Percentiles rank a stretch among this genome's conserved stretches.
These are phyloP conservation scores for Rhazya stricta DNA, from an alignment of 257 asterid species.

Conservation along the genomic window DNA sequence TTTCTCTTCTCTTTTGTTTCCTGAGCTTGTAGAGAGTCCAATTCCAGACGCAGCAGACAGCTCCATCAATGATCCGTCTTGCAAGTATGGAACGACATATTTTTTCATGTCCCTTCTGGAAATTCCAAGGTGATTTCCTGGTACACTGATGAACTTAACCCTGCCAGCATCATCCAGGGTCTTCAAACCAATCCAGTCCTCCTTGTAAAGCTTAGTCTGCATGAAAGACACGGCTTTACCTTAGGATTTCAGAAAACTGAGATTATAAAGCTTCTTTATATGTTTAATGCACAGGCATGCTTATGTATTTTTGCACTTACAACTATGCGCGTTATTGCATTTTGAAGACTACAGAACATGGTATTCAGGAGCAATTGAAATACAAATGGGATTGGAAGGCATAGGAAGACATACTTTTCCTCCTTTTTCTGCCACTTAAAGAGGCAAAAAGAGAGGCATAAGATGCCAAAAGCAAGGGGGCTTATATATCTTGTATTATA, in stretches of 20 bases:
- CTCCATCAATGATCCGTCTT: constrained; percentile 23
- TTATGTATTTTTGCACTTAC: background rate
- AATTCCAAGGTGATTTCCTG: constrained; percentile 81
- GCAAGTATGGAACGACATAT: constrained; percentile 61
- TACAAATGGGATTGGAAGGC: too few relatives aligned
- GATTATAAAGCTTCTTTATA: background rate
- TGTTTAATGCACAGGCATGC: background rate
- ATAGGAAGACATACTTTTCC: background rate
- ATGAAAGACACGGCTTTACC: background rate
- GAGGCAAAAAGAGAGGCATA: too few relatives aligned
- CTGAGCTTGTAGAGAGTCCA: background rate
- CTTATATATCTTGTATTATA: too few relatives aligned
- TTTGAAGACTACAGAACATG: too few relatives aligned
- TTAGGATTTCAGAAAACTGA: background rate
- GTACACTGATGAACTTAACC: constrained; percentile 50
- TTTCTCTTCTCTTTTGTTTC: background rate
- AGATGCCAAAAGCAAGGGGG: too few relatives aligned
- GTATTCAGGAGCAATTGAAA: too few relatives aligned
- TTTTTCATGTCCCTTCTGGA: constrained; percentile 62
- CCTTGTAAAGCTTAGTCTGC: constrained; percentile 51
- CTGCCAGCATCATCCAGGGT: constrained; percentile 62
- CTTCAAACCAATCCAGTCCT: constrained; percentile 90
- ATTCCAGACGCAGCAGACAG: background rate
- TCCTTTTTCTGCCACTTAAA: background rate
- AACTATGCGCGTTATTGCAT: too few relatives aligned